Base-by-base conservation (phyloP, 2,329 filamentous ascomycete genomes). In the Trichophyton simii region DNA sequence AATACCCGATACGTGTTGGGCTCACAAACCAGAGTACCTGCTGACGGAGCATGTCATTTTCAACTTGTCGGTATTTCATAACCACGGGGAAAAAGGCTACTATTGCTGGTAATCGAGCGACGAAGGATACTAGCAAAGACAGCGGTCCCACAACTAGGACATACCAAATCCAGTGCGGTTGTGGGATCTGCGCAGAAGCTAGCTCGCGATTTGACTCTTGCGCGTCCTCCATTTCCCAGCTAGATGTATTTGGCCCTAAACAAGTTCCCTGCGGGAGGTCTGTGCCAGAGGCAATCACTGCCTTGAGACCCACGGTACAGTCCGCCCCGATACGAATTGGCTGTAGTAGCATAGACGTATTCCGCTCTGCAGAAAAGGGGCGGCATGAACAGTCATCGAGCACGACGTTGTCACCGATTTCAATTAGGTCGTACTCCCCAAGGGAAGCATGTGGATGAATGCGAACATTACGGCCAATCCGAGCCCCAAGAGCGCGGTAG, bases 201-300 rank as follows among this genome's bases (percentile, higher is more conserved):
- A 59, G 38, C 20, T 46, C 57, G 5, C 57, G 34, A 13, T 59
- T 46, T 13, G 57, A 34, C 57, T 59, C 57, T 25, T 9, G 22
- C 4, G 57, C 57, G 15, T 59, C 57, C 57, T 59, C n/a, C 20
- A 31, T 44, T 44, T 59, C 57, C 57, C 57, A 59, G 57, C 57
- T 59, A 20, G 57, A 59, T 5, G 57, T 46, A 31, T 46, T 59
- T 44, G 57, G 57, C 20, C 57, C 57, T 25, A 59, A 44, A 46
- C 57, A 59, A 6, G 57, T 48, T 13, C 44, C 41, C 4, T 38
- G 38, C 1, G 57, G 38, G 4, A 59, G 44, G 11, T 20, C 6
- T 22, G 57, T 59, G 9, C 41, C 57, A 8, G 57, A 46, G 20
- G 57, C 57, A 25, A 59, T 59, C 7, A 59, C 41, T 28, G 57